phyloP scores from a whole-genome alignment of 108 stramenopile genomes.

The Cyclotella cryptica region DNA sequence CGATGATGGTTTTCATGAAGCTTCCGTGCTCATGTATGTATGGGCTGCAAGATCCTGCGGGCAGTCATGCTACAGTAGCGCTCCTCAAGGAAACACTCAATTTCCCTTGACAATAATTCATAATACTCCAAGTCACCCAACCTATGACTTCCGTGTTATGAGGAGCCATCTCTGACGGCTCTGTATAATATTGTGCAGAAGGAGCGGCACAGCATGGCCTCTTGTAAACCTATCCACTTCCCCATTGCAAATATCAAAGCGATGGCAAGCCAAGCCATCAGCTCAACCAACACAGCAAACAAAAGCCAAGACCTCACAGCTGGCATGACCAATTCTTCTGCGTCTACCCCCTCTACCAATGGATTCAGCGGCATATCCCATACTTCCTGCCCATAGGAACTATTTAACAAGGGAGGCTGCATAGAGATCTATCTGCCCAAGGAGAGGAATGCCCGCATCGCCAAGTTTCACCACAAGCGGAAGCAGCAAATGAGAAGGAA shows the following conservation, averaged over 20 bases:
- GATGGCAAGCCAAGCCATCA: neutral
- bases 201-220: neutral
- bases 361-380: conserved; percentile 34
- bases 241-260: neutral
- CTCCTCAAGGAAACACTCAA: conserved; percentile 2
- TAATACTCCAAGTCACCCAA: neutral
- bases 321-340: conserved; percentile 14
- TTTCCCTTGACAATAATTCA: conserved; percentile 12
- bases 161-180: neutral
- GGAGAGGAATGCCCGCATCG: conserved; percentile 91
- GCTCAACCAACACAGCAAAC: conserved; percentile 2
- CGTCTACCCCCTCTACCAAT: conserved; percentile 16
- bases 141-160: neutral
- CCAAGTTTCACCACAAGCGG: conserved; percentile 95
- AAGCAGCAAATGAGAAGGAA: conserved; percentile 97
- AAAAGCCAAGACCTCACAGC: conserved; percentile 15
- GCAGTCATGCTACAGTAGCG: neutral
- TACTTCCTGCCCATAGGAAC: conserved; percentile 81
- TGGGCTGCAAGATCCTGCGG: neutral
- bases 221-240: neutral
- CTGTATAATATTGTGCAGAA: neutral
- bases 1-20: conserved; percentile 91
- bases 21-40: conserved; percentile 61
- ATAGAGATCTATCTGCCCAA: conserved; percentile 96
- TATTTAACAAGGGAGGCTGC: conserved; percentile 87